Base-by-base conservation (phyloP, 1,139 yeast genomes). In the Hyphopichia khmerensis region DNA sequence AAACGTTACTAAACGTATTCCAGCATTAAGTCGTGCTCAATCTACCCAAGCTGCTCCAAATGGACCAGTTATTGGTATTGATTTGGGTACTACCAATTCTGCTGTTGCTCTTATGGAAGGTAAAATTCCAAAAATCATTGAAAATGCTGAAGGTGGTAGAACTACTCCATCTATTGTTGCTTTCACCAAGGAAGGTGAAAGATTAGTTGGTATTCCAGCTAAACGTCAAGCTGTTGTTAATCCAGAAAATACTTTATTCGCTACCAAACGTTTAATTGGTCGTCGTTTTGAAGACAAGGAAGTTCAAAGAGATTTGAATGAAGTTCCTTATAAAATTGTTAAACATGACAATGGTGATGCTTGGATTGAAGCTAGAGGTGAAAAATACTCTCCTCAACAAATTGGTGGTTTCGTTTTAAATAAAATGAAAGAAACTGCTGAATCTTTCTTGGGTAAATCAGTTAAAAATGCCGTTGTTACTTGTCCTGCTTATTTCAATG, bases 51-150 rank as follows among this genome's bases (percentile, higher is more conserved):
- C 69, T 66, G 77, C 73, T 60, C 85, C 65, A 57, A 73, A 73
- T 57, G 90, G 90, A 45, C 79, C 91, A 59, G 98, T 93, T 48
- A 91, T 93, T 63, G 99, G 99, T 79, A 91, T 93, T 65, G 99
- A 93, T 77, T 81, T 93, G 69, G 99, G 99, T 77, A 93, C 98
- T 70, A 93, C 98, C 72, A 93, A 93, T 82, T 93, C 99, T 45
- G 98, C 99, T 47, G 99, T 93, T 52, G 99, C 99, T 49, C 76
- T 93, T 53, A 91, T 93, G 96, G 96, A 89, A 72, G 99, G 99
- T 67, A 87, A 89, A 73, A 74, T 85, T 48, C 98, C 99, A 60
- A 89, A 89, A 76, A 95, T 95, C 60, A 87, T 93, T 60, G 98
- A 91, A 77, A 93, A 93, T 75, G 87, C 96, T 49, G 99, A 93